These are phyloP conservation scores for Pyrenophora teres DNA, from an alignment of 2,329 filamentous ascomycete species.

Conservation along the genomic window DNA sequence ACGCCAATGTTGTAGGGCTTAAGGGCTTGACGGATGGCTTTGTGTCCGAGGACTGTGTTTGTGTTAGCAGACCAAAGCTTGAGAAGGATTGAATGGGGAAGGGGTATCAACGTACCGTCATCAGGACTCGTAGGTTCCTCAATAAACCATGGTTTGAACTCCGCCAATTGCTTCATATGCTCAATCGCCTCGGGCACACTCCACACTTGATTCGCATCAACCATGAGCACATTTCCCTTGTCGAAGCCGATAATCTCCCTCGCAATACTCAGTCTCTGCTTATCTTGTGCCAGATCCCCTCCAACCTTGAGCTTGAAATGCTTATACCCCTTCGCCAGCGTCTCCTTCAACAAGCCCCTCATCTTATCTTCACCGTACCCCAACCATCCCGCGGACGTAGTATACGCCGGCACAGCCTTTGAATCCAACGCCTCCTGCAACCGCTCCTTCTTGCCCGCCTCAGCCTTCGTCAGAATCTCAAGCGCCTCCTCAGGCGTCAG, in stretches of 20 bases:
- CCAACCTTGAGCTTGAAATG: constrained; percentile 95
- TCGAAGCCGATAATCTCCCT: constrained; percentile 82
- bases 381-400: constrained; percentile 89
- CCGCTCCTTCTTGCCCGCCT: constrained; percentile 70
- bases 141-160: constrained; percentile 92
- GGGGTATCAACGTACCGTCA: constrained; percentile 55
- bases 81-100: not conserved
- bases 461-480: constrained; percentile 67
- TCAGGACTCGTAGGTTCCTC: constrained; percentile 92
- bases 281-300: constrained; percentile 71
- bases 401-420: constrained; percentile 85
- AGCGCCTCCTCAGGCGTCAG: constrained; percentile 84
- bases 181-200: constrained; percentile 85
- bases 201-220: constrained; percentile 93
- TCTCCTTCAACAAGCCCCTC: constrained; percentile 73
- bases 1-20: constrained; percentile 77
- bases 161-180: constrained; percentile 80
- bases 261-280: constrained; percentile 71
- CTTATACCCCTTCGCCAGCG: constrained; percentile 73
- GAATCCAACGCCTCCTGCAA: constrained; percentile 74
- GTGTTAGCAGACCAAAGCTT: no score
- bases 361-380: constrained; percentile 89
- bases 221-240: constrained; percentile 83
- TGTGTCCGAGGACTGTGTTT: constrained; percentile 75
- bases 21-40: constrained; percentile 79